Evolutionary conservation across 306 rosid genomes (phyloP), one percentile per base, ranked within the genome.

Genomic region (Glycine tomentella): DNA sequence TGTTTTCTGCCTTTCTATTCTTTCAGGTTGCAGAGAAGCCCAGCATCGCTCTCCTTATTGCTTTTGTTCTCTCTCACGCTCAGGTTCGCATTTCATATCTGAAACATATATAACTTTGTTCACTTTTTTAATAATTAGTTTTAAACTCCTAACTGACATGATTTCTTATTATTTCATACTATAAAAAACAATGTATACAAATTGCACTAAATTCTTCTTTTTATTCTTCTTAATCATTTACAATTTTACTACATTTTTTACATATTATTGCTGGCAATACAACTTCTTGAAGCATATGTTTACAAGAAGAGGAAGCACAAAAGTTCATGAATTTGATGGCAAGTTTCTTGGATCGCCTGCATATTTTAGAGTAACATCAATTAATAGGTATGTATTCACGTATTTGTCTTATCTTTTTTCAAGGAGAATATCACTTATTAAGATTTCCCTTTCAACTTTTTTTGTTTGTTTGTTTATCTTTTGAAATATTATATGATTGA

Each of bases 301-400:
- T 86, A 89, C 99, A 9, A 88, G 99, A 82, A 95, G 46, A 88
- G 94, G 94, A 75, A 95, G 97, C 81, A 95, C 97, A 4, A 97
- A 93, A 0, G 84, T 95, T 55, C 99, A 95, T 64, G 97, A 95
- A 86, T 91, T 95, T 31, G 94, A 89, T 4, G 99, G 94, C 63
- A 86, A 4, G 56, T 93, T 95, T 91, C 91, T 45, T 49, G 89
- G 92, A 51, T 80, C 58, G 17, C 89, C 62, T 61, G 95, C 83
- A 1, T 85, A 48, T 15, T 95, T 90, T 67, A 95, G 86, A 90
- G 97, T 95, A 16, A 93, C 99, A 74, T 95, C 99, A 13, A 97
- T 91, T 17, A 95, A 90, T 85, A 97, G 99, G 16, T 97, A 95
- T 77, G 78, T 95, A 58, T 95, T 93, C 97, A 95, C 97, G 99